Evolutionary conservation across 179 eudicot genomes (phyloP), one percentile per base, ranked within the genome.

Genomic region (Beta corolliflora): DNA sequence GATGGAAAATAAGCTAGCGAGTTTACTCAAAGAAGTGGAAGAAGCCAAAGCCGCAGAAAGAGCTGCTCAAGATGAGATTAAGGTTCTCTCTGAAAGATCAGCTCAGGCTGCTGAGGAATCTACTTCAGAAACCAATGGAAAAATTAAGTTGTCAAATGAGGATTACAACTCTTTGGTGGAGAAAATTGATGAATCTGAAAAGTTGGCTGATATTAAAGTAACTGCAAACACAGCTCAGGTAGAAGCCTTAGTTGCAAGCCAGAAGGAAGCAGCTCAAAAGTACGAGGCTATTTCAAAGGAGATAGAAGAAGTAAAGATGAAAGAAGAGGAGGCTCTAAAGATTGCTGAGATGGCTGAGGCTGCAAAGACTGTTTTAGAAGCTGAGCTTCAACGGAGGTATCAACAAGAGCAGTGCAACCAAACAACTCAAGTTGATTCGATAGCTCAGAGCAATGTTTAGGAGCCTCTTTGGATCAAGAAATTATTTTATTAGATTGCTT

Each of bases 241-340:
- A 18, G 94, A 92, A 81, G 92, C 88, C 9, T 80, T 89, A 18
- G 88, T 85, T 53, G 93, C 87, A 69, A 91, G 88, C 44, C 91
- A 89, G 53, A 86, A 84, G 64, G 97, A 88, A 79, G 88, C 92
- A 1, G 87, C 89, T 21, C 71, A 71, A 86, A 90, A 82, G 82
- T 77, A 94, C 60, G 92, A 90, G 63, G 86, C 83, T n/a, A 86
- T 80, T 66, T 82, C 86, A 50, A 87, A 88, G 78, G 98, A 93
- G 82, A 88, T 92, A 5, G 89, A 91, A 77, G 90, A 89, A 29
- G 78, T 89, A 14, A 89, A 91, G 86, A 87, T 79, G 58, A 93
- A 92, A 14, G 91, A 91, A 61, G 90, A 83, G 64, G 98, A 91
- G 18, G 98, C 95, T 52, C 71, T 94, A 68, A 94, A 87, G 90